Evolutionary conservation across 768 basidiomycete genomes (phyloP).

Genomic region (Pulveroboletus sp.): DNA sequence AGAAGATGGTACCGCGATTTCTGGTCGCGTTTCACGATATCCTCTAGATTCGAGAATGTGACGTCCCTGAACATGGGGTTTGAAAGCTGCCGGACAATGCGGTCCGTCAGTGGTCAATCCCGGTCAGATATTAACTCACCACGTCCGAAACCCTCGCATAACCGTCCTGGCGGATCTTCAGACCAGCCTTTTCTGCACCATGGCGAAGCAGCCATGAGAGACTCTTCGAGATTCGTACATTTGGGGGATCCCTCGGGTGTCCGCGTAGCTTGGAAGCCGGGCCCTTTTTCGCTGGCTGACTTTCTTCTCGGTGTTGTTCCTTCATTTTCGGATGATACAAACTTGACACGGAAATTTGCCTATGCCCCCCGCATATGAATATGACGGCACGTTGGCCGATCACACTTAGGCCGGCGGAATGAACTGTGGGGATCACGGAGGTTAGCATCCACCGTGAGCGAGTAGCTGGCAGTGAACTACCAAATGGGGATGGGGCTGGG

Average conservation of each 20-base stretch:
- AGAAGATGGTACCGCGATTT: slow-evolving; percentile 65
- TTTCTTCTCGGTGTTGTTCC: slow-evolving; percentile 7
- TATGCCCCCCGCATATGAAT: background rate
- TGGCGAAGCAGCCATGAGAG: slow-evolving; percentile 91
- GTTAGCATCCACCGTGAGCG: slow-evolving; percentile 12
- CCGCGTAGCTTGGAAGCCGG: slow-evolving; percentile 51
- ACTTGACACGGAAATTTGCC: slow-evolving; percentile 3
- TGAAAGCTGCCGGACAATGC: slow-evolving; percentile 47
- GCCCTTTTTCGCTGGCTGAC: slow-evolving; percentile 7
- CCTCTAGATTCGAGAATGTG: slow-evolving; percentile 50
- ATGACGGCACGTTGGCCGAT: background rate
- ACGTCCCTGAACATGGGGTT: slow-evolving; percentile 64
- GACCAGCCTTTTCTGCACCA: slow-evolving; percentile 70
- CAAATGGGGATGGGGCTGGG: too few relatives aligned
- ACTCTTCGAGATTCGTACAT: slow-evolving; percentile 77
- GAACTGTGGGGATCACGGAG: background rate
- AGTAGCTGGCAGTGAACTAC: too few relatives aligned
- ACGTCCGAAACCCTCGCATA: slow-evolving; percentile 80
- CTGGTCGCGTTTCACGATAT: slow-evolving; percentile 61
- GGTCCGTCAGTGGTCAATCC: background rate
- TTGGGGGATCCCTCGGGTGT: slow-evolving; percentile 56
- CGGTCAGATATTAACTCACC: too few relatives aligned
- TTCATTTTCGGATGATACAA: slow-evolving; percentile 7
- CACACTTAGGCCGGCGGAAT: background rate
- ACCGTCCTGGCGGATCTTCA: slow-evolving; percentile 79